phyloP scores from a whole-genome alignment of 78 protist genomes.

The Polysphondylium violaceum region DNA sequence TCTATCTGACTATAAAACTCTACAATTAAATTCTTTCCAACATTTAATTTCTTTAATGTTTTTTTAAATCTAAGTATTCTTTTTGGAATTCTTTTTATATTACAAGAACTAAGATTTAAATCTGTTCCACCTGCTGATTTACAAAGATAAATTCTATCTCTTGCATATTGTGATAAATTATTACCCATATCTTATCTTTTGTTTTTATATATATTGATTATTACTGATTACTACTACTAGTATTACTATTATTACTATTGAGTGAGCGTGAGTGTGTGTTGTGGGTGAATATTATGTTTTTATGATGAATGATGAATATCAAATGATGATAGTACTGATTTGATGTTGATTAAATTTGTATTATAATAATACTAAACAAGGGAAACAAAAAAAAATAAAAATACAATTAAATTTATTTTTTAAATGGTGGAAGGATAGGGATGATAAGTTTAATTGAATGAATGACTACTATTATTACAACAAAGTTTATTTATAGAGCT shows the following conservation, averaged over 20 bases:
- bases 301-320: too few species aligned
- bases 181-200: conserved; percentile 40
- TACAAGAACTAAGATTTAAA: conserved; percentile 43
- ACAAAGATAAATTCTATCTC: conserved; percentile 60
- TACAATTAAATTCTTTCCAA: conserved; percentile 60
- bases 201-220: neutral
- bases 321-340: too few species aligned
- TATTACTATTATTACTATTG: too few species aligned
- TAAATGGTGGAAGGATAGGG: too few species aligned
- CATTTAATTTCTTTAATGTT: conserved; percentile 45
- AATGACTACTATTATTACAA: too few species aligned
- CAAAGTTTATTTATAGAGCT: too few species aligned
- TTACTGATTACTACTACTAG: too few species aligned
- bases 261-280: too few species aligned
- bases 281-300: too few species aligned
- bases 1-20: conserved; percentile 42
- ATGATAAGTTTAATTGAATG: too few species aligned
- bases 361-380: neutral
- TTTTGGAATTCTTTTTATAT: conserved; percentile 44
- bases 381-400: neutral
- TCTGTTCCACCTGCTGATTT: conserved; percentile 28
- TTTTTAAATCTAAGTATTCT: conserved; percentile 43
- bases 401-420: too few species aligned
- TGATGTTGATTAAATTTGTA: too few species aligned
- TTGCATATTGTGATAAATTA: conserved; percentile 61